Evolutionary conservation across 805 yeast species (phyloP), one percentile per base, ranked within the genome.

Genomic region (Metschnikowia henanensis): DNA sequence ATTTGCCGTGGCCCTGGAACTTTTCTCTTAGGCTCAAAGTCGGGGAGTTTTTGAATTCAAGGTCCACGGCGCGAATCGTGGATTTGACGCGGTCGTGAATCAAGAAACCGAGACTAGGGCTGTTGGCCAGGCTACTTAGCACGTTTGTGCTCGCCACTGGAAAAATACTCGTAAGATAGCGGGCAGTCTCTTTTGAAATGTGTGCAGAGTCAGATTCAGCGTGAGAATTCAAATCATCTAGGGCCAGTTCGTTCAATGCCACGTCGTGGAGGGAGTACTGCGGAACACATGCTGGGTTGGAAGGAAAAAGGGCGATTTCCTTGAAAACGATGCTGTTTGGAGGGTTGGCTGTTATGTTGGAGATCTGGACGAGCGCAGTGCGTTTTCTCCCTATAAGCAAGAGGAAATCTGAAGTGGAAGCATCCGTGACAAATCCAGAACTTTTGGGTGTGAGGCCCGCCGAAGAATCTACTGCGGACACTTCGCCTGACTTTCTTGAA

Each of bases 1-100:
- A 87, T 58, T 90, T 90, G 43, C 80, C 77, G 58, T 90, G 97
- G 1, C 98, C 98, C 1, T 95, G 88, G 42, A 84, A 78, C 52
- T 84, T 82, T 49, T 81, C 56, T 3, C 56, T 30, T 17, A 70
- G 52, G 9, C 36, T 40, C 4, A 59, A 39, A 17, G 29, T 22
- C 3, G 51, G 38, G 19, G 20, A 12, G 5, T 37, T 29, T 5
- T 39, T 18, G 26, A 61, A 52, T 20, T 50, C 43, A 9, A 66
- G 42, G 3, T 49, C 46, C 28, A 60, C 55, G 26, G 58, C 51
- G 34, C 73, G 50, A 7, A 71, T 40, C 4, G 72, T 65, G 39
- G 61, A 55, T 39, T 71, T 71, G 3, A 63, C 33, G 33, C 72
- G 55, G 47, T 71, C 73, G 41, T 70, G 75, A 15, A 70, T 50